Evolutionary conservation across 2,329 filamentous ascomycete species (phyloP).

Genomic region (Cordyceps fumosorosea): DNA sequence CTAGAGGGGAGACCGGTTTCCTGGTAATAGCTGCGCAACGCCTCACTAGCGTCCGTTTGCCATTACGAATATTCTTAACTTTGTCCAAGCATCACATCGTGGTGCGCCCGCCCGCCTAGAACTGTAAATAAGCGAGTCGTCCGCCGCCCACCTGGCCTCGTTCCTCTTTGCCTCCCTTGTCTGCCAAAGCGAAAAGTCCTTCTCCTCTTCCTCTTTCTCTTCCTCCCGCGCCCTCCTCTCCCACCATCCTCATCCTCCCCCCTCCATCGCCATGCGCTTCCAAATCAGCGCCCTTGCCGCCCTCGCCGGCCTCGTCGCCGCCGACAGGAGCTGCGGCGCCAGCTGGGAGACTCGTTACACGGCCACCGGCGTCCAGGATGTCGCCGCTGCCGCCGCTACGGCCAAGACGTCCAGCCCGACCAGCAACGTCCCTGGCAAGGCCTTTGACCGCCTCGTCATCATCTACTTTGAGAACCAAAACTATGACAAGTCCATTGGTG

Average conservation of each 20-base stretch:
- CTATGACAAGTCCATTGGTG: slow-evolving; percentile 56
- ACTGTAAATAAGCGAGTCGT: too few species aligned
- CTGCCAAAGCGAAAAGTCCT: too few species aligned
- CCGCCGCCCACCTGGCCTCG: too few species aligned
- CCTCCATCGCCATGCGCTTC: slow-evolving; percentile 5
- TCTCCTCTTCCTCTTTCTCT: too few species aligned
- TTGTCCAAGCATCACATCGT: too few species aligned
- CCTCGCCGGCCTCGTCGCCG: slow-evolving; percentile 21
- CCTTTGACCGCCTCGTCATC: slow-evolving; percentile 64
- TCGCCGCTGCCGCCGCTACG: slow-evolving; percentile 51
- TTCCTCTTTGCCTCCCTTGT: too few species aligned
- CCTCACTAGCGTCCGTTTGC: too few species aligned
- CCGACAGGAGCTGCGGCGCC: slow-evolving; percentile 14
- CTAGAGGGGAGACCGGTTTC: too few species aligned
- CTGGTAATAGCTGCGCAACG: too few species aligned
- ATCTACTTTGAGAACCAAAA: slow-evolving; percentile 76
- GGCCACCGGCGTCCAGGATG: slow-evolving; percentile 42
- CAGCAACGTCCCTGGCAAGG: slow-evolving; percentile 60
- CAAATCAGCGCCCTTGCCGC: slow-evolving; percentile 18
- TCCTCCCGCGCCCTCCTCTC: neutral
- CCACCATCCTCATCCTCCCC: neutral
- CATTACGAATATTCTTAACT: too few species aligned
- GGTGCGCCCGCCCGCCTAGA: too few species aligned
- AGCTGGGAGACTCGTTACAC: slow-evolving; percentile 40
- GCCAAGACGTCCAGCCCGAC: slow-evolving; percentile 54